These are phyloP conservation scores for Pichia sp. DNA, from an alignment of 1,139 yeast species.

Conservation along the genomic window DNA sequence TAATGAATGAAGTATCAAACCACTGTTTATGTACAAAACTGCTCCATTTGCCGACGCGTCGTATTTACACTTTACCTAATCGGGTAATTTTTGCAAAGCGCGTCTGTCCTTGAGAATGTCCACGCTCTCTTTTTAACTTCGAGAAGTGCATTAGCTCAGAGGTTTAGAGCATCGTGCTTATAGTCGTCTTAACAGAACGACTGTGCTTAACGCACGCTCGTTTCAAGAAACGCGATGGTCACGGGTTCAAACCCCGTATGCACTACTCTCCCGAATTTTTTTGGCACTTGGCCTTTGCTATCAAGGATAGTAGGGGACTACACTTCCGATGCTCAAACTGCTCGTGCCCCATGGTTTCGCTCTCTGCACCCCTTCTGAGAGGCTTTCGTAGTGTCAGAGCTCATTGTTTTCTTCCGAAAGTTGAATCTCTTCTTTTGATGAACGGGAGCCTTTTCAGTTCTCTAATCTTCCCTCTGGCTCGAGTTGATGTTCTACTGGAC, in stretches of 20 bases:
- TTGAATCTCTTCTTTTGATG: too few relatives aligned
- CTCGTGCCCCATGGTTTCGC: neutral
- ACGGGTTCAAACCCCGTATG: slow-evolving; percentile 34
- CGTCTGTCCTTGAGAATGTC: neutral
- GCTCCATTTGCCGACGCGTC: too few relatives aligned
- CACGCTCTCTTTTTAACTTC: neutral
- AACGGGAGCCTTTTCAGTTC: too few relatives aligned
- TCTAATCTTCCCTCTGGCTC: too few relatives aligned
- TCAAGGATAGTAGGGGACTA: neutral
- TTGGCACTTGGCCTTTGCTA: neutral
- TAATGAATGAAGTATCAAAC: too few relatives aligned
- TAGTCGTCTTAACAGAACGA: slow-evolving; percentile 29
- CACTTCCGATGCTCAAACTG: neutral
- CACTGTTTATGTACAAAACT: too few relatives aligned
- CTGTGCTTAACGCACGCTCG: slow-evolving; percentile 28
- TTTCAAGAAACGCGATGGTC: slow-evolving; percentile 32
- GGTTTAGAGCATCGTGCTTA: slow-evolving; percentile 33
- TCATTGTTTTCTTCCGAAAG: too few relatives aligned
- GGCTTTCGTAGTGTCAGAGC: too few relatives aligned
- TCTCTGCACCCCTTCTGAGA: neutral
- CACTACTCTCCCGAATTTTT: slow-evolving; percentile 21
- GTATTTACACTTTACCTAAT: too few relatives aligned
- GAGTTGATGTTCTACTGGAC: too few relatives aligned
- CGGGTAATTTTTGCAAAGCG: too few relatives aligned
- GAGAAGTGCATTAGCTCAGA: slow-evolving; percentile 31